Base-by-base conservation (phyloP, 2,329 filamentous ascomycete species). In the Claviceps arundinis region DNA sequence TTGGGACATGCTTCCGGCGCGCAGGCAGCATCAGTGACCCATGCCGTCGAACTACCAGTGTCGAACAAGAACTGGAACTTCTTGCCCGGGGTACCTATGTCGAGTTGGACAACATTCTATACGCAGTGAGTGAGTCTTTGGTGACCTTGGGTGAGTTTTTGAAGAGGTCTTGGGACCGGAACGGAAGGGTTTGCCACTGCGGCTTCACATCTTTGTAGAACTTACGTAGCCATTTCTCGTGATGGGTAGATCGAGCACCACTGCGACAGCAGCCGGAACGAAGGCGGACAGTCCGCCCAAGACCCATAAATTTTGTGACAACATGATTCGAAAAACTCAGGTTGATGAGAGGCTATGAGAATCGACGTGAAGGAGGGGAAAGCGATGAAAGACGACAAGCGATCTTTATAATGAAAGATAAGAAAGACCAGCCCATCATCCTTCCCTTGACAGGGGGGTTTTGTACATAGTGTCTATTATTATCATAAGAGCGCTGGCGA, bases 21-120 rank as follows among this genome's bases (percentile, higher is more conserved):
- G 55, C 61, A 67, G 13, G 49, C 51, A 17, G 22, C 47, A 34
- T 64, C 62, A 38, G 65, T 52, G 5, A 67, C 59, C 66, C 67
- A 69, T 1, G 65, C 50, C 0, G 66, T 63, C 1, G 66, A 51
- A 50, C 64, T 68, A 22, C 67, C 66, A 0, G 65, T 69, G 54
- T 69, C 66, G 52, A 67, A 68, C 11, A 59, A 52, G 5, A 70
- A 58, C 1, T 56, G 55, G 52, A 62, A 60, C 0, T 51, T 55
- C 47, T 61, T 56, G 9, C 56, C 40, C 0, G 67, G 67, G 3
- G 62, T 65, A 41, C 67, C 67, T 22, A 48, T 48, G 5, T 34
- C 14, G n/a, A 47, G 24, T 7, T 37, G 26, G 16, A 47, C 45
- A 11, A 47, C n/a, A 37, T 17, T 17, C 45, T 47, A 37, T 6